These are phyloP conservation scores for Aureobasidium leucospermi DNA, from an alignment of 2,329 filamentous ascomycete species.

Conservation along the genomic window DNA sequence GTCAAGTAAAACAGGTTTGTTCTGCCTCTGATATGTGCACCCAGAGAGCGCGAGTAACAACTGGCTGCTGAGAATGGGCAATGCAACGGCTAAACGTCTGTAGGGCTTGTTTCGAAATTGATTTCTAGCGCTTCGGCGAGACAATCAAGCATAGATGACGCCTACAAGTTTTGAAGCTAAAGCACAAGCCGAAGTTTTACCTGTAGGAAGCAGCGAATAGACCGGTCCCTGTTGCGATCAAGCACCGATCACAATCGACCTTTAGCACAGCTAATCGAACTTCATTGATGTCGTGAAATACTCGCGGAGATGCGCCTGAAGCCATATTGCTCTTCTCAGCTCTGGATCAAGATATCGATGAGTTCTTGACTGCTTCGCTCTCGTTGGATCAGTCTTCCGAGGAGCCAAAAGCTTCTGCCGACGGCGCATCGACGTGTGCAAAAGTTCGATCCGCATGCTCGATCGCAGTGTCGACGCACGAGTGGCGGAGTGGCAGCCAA, in stretches of 20 bases:
- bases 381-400: background rate
- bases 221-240: background rate
- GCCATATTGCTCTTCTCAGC: background rate
- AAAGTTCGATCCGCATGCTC: constrained; percentile 7
- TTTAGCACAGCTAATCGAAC: background rate
- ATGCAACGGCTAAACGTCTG: background rate
- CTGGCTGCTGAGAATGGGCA: background rate
- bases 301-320: background rate
- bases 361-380: background rate
- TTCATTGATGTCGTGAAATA: background rate
- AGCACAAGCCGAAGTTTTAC: background rate
- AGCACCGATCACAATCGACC: background rate
- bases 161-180: background rate
- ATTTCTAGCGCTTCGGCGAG: too few species aligned
- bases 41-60: too few species aligned
- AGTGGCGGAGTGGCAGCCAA: background rate
- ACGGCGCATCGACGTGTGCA: background rate
- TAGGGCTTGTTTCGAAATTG: background rate
- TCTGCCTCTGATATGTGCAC: too few species aligned
- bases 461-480: background rate
- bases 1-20: too few species aligned
- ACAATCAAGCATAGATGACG: constrained; percentile 1
- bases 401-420: background rate
- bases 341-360: background rate
- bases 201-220: background rate